Conservation (phyloP, 2,329 filamentous ascomycete genomes). For the Trichoderma polysporum region DNA sequence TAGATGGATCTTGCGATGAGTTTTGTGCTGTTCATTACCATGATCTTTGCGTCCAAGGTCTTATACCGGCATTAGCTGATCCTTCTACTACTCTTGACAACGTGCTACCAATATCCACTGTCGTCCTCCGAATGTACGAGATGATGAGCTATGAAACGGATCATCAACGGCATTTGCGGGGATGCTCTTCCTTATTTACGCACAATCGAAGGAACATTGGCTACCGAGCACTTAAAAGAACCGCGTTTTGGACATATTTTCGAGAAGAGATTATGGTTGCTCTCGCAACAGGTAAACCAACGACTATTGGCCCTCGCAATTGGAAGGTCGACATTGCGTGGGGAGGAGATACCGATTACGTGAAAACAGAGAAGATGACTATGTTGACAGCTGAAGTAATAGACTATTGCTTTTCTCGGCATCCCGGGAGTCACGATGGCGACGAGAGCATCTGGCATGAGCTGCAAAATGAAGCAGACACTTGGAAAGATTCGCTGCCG, state of each 20-base stretch:
- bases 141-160: constrained; percentile 8
- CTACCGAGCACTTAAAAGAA: background rate
- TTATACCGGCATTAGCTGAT: background rate
- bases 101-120: background rate
- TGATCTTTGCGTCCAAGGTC: background rate
- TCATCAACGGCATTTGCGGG: background rate
- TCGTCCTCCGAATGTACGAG: background rate
- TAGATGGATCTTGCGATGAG: background rate
- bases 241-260: background rate
- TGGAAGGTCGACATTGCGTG: constrained; percentile 9
- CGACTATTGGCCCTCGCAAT: background rate
- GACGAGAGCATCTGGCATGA: background rate
- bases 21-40: background rate
- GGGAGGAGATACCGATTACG: background rate
- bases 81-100: background rate
- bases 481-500: background rate
- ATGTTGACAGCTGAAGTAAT: constrained; percentile 7
- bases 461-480: background rate
- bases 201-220: constrained; percentile 5
- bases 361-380: background rate
- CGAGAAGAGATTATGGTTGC: constrained; percentile 1
- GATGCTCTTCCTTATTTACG: background rate
- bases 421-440: background rate
- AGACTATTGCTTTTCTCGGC: constrained; percentile 1
- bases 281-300: background rate